Base-by-base conservation (phyloP, 768 basidiomycete species). In the Russula lepida region DNA sequence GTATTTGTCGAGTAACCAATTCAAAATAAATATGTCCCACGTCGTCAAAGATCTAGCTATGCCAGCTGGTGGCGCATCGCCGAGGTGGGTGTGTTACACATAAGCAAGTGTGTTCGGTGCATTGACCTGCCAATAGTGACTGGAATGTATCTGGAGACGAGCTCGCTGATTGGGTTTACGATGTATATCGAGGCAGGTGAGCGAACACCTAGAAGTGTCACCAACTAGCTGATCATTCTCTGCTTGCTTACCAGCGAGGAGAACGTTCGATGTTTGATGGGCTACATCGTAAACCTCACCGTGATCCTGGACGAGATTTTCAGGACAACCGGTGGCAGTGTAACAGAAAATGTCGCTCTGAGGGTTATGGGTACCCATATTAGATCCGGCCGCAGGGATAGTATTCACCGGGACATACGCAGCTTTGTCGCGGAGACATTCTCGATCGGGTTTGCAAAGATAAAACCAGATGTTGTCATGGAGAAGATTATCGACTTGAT, bases 21-120 rank as follows among this genome's bases (percentile, higher is more conserved):
- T 60, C 47, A 55, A 43, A 15, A 23, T 8, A 9, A 55, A 21
- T 19, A 43, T 60, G 59, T 60, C 54, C 25, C 54, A 55, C 48
- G 2, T 60, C 6, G 39, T 55, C 37, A 27, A 49, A 33, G 59
- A 60, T 17, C 32, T 60, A 28, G 54, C 35, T 25, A 30, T 9
- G 6, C 0, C 39, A 19, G 30, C 6, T 23, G 5, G 37, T 12
- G 12, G 28, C 12, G 9, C 6, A 11, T 6, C 37, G 5, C 6
- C 25, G 17, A 32, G 33, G 59, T 60, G 35, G 48, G 59, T 19
- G 39, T 13, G 9, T 2, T 27, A 12, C 7, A 4, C 3, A 19
- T 39, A 39, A 32, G 19, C 23, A 7, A 6, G 5, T 1, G 39
- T 3, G 1, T 28, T 25, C 7, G 51, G 3, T 19, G 11, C 32